Evolutionary conservation across 176 grass and related monocot species (phyloP).

Genomic region (Oryza glumipatula): DNA sequence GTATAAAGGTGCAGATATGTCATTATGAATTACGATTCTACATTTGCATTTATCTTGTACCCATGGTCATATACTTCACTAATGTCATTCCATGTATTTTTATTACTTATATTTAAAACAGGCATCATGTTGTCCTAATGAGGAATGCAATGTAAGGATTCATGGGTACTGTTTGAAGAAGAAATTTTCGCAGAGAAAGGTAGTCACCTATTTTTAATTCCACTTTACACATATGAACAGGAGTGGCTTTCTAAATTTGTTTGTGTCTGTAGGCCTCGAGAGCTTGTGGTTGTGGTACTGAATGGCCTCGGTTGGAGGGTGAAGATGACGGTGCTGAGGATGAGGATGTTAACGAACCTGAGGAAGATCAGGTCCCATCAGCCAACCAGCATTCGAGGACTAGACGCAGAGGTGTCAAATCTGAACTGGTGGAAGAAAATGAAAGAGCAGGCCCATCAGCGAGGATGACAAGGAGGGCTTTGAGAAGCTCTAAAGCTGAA

Average conservation of each 20-base stretch:
- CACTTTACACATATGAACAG: slow-evolving; percentile 10
- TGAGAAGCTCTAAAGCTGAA: slow-evolving; percentile 46
- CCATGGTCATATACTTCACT: not conserved
- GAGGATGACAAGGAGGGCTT: slow-evolving; percentile 21
- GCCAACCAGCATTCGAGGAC: slow-evolving; percentile 31
- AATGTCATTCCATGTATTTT: not conserved
- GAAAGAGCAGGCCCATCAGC: slow-evolving; percentile 20
- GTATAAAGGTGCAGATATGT: slow-evolving; percentile 65
- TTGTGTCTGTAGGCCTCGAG: slow-evolving; percentile 52
- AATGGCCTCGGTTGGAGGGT: slow-evolving; percentile 61
- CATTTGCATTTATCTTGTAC: slow-evolving; percentile 1
- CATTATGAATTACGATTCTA: not conserved
- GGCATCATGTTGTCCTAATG: slow-evolving; percentile 70
- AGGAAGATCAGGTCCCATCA: slow-evolving; percentile 32
- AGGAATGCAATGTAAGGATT: slow-evolving; percentile 77
- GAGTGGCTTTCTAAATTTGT: not conserved
- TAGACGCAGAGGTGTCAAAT: slow-evolving; percentile 43
- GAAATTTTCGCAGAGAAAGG: slow-evolving; percentile 75
- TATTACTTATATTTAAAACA: slow-evolving; percentile 38
- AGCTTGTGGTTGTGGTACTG: slow-evolving; percentile 67
- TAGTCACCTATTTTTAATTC: slow-evolving; percentile 12
- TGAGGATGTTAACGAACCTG: slow-evolving; percentile 24
- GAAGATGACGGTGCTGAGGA: slow-evolving; percentile 43
- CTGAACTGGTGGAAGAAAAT: slow-evolving; percentile 48
- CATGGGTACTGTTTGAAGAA: slow-evolving; percentile 88